phyloP scores from a whole-genome alignment of 2,329 filamentous ascomycete genomes.

The Beauveria caledonica region DNA sequence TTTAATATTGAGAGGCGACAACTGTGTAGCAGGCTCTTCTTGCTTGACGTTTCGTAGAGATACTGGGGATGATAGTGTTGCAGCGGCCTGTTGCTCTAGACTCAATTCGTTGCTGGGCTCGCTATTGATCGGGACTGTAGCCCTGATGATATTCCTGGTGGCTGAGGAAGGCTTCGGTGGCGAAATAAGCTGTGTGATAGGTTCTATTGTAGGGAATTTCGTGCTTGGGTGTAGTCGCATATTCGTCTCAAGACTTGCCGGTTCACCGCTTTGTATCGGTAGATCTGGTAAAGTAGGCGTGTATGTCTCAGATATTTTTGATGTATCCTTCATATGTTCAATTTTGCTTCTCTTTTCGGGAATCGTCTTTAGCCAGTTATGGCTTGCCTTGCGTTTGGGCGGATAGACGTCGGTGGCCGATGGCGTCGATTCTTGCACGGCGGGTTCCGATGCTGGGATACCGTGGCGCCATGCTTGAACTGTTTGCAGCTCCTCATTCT shows the following conservation, averaged over 20 bases:
- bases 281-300: neutral
- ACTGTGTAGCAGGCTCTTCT: neutral
- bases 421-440: constrained; percentile 11
- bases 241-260: neutral
- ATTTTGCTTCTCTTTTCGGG: constrained; percentile 21
- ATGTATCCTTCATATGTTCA: neutral
- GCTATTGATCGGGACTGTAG: neutral
- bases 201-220: neutral
- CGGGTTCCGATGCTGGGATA: constrained; percentile 8
- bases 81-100: constrained; percentile 14
- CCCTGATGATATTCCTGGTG: neutral
- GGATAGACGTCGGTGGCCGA: constrained; percentile 16
- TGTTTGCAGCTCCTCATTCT: constrained; percentile 20
- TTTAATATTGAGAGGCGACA: neutral
- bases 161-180: neutral
- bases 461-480: constrained; percentile 26
- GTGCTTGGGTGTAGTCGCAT: neutral
- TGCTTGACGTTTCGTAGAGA: constrained; percentile 16
- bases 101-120: neutral
- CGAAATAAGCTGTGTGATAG: constrained; percentile 2
- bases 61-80: constrained; percentile 20
- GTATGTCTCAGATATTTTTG: neutral
- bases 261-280: neutral
- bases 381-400: constrained; percentile 13
- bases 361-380: constrained; percentile 25